These are phyloP conservation scores for Podospora australis DNA, from an alignment of 495 filamentous ascomycete genomes.

Conservation along the genomic window DNA sequence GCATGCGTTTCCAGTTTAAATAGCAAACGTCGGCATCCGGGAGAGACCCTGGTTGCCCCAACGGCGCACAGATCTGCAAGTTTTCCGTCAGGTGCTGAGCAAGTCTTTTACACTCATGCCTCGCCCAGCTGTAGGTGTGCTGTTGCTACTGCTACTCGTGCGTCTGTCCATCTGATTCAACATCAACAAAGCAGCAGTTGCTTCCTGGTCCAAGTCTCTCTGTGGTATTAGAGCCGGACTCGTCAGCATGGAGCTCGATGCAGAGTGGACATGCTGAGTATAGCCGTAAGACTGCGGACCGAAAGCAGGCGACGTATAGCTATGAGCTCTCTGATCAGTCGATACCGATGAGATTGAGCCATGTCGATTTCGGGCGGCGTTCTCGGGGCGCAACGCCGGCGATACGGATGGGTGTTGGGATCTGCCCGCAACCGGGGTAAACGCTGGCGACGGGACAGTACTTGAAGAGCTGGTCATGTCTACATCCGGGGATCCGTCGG, in stretches of 20 bases:
- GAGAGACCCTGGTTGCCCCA: no score
- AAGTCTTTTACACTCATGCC: slow-evolving; percentile 80
- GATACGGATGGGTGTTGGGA: slow-evolving; percentile 42
- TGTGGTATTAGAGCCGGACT: slow-evolving; percentile 44
- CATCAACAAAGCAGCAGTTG: slow-evolving; percentile 73
- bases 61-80: no score
- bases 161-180: slow-evolving; percentile 62
- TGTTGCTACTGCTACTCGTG: slow-evolving; percentile 8
- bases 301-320: slow-evolving; percentile 44
- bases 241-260: slow-evolving; percentile 38
- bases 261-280: slow-evolving; percentile 23
- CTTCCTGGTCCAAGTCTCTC: slow-evolving; percentile 63
- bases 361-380: slow-evolving; percentile 29
- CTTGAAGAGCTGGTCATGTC: slow-evolving; percentile 42
- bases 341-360: slow-evolving; percentile 42
- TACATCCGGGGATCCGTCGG: slow-evolving; percentile 30
- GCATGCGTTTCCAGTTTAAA: no score
- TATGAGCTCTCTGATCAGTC: slow-evolving; percentile 13
- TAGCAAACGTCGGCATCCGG: no score
- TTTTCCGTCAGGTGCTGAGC: slow-evolving; percentile 65
- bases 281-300: slow-evolving; percentile 31
- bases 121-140: slow-evolving; percentile 21
- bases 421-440: slow-evolving; percentile 23
- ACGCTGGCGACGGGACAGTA: slow-evolving; percentile 26
- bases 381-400: slow-evolving; percentile 40